These are phyloP conservation scores for Wallemia hederae DNA, from an alignment of 1,284 basidiomycete genomes.

Conservation along the genomic window DNA sequence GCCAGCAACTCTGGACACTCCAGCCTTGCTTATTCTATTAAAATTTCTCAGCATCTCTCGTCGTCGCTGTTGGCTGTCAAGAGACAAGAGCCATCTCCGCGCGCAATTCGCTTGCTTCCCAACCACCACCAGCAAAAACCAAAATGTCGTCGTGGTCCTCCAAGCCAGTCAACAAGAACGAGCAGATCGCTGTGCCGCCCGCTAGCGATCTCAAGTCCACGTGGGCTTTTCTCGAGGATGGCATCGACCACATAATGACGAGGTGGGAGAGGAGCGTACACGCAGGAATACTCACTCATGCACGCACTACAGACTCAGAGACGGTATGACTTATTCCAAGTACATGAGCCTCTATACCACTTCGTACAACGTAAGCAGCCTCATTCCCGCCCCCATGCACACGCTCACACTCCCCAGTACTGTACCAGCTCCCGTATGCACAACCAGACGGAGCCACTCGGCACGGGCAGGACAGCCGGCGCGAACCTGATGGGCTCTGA, in stretches of 20 bases:
- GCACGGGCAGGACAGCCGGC: slow-evolving; percentile 26
- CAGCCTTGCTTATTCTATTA: neutral
- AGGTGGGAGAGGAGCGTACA: slow-evolving; percentile 13
- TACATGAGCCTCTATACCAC: slow-evolving; percentile 83
- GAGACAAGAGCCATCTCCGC: no score
- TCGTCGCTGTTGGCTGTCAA: no score
- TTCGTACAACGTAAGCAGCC: slow-evolving; percentile 77
- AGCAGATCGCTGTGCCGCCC: neutral
- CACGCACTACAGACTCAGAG: slow-evolving; percentile 28
- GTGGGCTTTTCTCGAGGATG: slow-evolving; percentile 62
- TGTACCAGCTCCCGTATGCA: slow-evolving; percentile 1
- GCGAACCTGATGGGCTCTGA: slow-evolving; percentile 87
- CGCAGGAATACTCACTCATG: neutral
- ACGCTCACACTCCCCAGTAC: slow-evolving; percentile 2
- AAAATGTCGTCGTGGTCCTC: neutral
- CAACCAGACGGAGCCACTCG: neutral
- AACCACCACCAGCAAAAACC: neutral
- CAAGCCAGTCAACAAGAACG: neutral
- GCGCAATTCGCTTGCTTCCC: neutral
- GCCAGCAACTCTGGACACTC: no score
- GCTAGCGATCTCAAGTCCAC: slow-evolving; percentile 40
- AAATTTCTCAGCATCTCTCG: neutral
- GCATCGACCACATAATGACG: slow-evolving; percentile 81
- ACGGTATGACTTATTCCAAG: slow-evolving; percentile 65
- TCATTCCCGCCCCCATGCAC: neutral